Evolutionary conservation across 352 stramenopile genomes (phyloP).

Genomic region (Globisporangium iwayamae): DNA sequence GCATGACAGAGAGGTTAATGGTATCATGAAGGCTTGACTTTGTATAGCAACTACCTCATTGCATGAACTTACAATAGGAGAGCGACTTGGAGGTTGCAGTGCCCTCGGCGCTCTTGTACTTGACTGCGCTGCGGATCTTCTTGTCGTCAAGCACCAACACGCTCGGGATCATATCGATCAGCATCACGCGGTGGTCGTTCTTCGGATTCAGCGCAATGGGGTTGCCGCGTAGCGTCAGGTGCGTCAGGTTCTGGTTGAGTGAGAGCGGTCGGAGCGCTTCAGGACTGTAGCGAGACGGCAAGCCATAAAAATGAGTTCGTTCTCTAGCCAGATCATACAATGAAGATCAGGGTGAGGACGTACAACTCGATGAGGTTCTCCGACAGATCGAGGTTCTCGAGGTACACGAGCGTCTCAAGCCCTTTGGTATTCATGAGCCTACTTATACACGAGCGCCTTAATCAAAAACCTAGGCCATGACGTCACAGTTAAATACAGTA

Average conservation of each 20-base stretch:
- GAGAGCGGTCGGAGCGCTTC: slow-evolving; percentile 62
- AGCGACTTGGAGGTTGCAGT: slow-evolving; percentile 43
- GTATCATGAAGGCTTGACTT: too few relatives aligned
- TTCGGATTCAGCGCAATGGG: slow-evolving; percentile 52
- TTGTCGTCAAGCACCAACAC: slow-evolving; percentile 75
- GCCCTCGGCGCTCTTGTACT: slow-evolving; percentile 35
- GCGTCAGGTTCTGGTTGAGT: slow-evolving; percentile 64
- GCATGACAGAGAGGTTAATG: too few relatives aligned
- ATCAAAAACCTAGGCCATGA: too few relatives aligned
- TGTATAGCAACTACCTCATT: too few relatives aligned
- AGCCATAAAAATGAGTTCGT: not conserved
- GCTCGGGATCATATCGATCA: slow-evolving; percentile 73
- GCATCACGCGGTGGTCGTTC: slow-evolving; percentile 53
- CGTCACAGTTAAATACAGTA: not conserved
- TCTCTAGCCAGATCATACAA: not conserved
- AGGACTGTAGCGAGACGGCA: slow-evolving; percentile 25
- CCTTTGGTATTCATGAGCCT: slow-evolving; percentile 60
- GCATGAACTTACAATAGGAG: slow-evolving; percentile 57
- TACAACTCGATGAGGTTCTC: slow-evolving; percentile 80
- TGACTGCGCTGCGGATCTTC: slow-evolving; percentile 52
- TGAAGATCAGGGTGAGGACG: slow-evolving; percentile 11
- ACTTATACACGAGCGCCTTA: not conserved
- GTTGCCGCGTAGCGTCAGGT: slow-evolving; percentile 65
- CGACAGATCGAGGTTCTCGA: slow-evolving; percentile 66
- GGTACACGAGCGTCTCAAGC: slow-evolving; percentile 53